Percentiles rank a stretch among this genome's conserved stretches.
Evolutionary conservation across 371 early-diverging fungal genomes (phyloP).

Genomic region (Dentiscutata heterogama): DNA sequence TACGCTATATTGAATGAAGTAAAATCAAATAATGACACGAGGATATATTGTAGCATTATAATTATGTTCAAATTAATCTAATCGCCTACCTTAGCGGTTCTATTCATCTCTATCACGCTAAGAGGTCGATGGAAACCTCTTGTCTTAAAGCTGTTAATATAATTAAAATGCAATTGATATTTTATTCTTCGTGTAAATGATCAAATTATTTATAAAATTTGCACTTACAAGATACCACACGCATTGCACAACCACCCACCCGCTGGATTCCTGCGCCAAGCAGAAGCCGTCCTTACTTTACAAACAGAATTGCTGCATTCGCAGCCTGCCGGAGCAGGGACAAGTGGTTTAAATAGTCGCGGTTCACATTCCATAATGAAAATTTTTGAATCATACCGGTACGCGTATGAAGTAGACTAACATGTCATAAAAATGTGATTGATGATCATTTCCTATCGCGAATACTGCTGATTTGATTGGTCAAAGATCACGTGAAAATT

Average conservation of each 20-base stretch:
- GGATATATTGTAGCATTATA: no score
- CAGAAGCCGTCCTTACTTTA: not conserved
- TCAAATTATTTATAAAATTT: not conserved
- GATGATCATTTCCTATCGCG: no score
- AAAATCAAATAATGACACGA: no score
- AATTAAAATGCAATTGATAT: no score
- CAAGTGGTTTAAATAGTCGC: not conserved
- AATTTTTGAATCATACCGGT: no score
- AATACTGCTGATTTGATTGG: no score
- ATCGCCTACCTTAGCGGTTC: not conserved
- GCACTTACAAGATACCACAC: conserved; percentile 26
- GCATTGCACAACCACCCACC: conserved; percentile 29
- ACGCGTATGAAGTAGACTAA: no score
- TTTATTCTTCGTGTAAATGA: not conserved
- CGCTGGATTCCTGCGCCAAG: conserved; percentile 5
- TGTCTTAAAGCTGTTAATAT: not conserved
- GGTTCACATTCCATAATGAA: no score
- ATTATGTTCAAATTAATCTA: not conserved
- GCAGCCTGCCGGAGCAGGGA: not conserved
- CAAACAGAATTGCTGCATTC: conserved; percentile 19
- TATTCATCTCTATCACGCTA: not conserved
- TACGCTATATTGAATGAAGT: no score
- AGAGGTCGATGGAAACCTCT: conserved; percentile 26
- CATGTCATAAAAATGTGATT: no score
- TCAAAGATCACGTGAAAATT: no score